A percentile compares a stretch with the other conserved stretches of the same genome.
Conservation (phyloP, 345 rosid species). For the Eucalyptus grandis region DNA sequence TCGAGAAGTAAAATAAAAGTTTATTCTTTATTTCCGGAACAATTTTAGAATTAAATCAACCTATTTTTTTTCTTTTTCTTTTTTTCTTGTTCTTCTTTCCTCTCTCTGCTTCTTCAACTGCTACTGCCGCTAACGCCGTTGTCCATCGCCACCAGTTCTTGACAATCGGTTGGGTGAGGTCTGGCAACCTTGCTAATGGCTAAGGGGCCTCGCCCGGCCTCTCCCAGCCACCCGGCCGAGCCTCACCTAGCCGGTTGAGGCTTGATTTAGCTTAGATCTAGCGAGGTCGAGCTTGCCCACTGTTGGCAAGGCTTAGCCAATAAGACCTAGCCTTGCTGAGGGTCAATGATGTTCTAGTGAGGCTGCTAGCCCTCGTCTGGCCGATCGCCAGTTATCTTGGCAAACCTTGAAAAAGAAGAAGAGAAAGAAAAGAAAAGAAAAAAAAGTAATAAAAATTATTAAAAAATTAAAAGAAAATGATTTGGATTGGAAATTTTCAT, state of each 20-base stretch:
- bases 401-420: no score
- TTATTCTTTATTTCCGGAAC: rapidly evolving
- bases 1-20: no score
- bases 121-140: rapidly evolving
- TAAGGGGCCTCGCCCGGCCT: rapidly evolving
- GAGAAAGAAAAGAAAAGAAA: no score
- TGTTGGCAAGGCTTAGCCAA: rapidly evolving
- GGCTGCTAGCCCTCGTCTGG: rapidly evolving
- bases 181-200: rapidly evolving
- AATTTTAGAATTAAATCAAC: rapidly evolving
- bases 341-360: rapidly evolving
- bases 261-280: rapidly evolving
- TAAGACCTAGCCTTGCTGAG: no score
- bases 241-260: no score
- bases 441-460: no score
- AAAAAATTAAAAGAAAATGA: no score
- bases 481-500: rapidly evolving
- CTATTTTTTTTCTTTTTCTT: no score
- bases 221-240: rapidly evolving
- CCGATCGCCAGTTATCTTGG: rapidly evolving
- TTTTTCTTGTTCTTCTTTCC: no score
- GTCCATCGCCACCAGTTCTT: rapidly evolving
- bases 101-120: no score
- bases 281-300: rapidly evolving
- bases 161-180: rapidly evolving